Evolutionary conservation across 768 basidiomycete species (phyloP).

Genomic region (Pisolithus marmoratus): DNA sequence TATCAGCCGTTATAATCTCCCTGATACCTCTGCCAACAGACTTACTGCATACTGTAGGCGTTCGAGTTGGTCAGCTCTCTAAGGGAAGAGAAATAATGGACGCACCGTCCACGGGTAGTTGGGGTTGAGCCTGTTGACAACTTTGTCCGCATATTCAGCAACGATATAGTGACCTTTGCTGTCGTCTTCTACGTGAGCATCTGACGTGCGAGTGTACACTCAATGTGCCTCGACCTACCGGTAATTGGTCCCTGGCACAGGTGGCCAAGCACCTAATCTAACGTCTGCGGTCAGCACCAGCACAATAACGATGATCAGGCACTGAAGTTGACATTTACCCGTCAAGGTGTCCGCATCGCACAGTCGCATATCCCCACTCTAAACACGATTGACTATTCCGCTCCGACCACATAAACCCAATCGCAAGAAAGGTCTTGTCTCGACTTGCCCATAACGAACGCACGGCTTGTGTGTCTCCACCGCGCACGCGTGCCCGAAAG

Average conservation of each 20-base stretch:
- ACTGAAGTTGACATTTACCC: constrained; percentile 40
- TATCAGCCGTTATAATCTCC: constrained; percentile 1
- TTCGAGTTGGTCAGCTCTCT: constrained; percentile 10
- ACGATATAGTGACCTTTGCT: constrained; percentile 71
- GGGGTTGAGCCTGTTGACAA: constrained; percentile 54
- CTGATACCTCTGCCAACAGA: neutral
- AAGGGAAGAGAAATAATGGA: constrained; percentile 16
- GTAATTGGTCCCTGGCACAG: constrained; percentile 69
- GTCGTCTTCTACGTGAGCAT: constrained; percentile 5
- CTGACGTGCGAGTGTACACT: neutral
- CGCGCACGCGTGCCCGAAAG: constrained; percentile 55
- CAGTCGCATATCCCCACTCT: constrained; percentile 81
- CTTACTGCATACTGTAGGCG: constrained; percentile 57
- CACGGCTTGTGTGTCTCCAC: constrained; percentile 62
- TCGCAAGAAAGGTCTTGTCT: constrained; percentile 70
- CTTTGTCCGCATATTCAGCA: constrained; percentile 61
- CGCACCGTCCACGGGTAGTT: constrained; percentile 72
- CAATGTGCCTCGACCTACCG: constrained; percentile 37
- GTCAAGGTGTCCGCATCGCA: constrained; percentile 66
- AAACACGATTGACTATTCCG: constrained; percentile 60
- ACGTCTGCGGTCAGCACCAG: neutral
- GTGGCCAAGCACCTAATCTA: constrained; percentile 73
- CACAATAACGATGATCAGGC: neutral
- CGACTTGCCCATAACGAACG: constrained; percentile 59
- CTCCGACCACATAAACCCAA: constrained; percentile 75